These are phyloP conservation scores for Tirmania nivea DNA, from an alignment of 495 filamentous ascomycete genomes.

Conservation along the genomic window DNA sequence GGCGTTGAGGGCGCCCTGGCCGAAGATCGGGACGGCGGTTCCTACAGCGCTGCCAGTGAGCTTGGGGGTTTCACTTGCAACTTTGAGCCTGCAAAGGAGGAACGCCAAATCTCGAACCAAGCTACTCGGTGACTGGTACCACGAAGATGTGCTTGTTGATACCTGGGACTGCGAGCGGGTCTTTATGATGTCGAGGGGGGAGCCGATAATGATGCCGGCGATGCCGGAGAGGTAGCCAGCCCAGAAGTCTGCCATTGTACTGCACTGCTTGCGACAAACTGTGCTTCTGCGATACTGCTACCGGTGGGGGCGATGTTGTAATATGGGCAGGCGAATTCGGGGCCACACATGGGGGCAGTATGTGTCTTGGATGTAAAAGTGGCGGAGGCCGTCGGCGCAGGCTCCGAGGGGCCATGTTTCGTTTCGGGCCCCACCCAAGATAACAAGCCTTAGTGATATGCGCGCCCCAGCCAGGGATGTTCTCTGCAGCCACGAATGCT, in stretches of 20 bases:
- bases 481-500: too few relatives aligned
- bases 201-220: slow-evolving; percentile 63
- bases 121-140: neutral
- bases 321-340: too few relatives aligned
- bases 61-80: neutral
- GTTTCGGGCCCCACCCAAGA: too few relatives aligned
- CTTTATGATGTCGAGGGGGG: slow-evolving; percentile 72
- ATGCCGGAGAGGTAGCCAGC: slow-evolving; percentile 58
- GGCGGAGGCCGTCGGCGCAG: too few relatives aligned
- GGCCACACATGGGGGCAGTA: too few relatives aligned
- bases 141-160: slow-evolving; percentile 3
- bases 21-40: slow-evolving; percentile 57
- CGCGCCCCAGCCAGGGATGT: too few relatives aligned
- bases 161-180: slow-evolving; percentile 50
- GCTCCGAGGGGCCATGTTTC: too few relatives aligned
- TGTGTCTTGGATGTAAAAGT: too few relatives aligned
- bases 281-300: too few relatives aligned
- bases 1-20: slow-evolving; percentile 76
- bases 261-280: too few relatives aligned
- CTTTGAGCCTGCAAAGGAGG: neutral
- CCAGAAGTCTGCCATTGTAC: slow-evolving; percentile 12
- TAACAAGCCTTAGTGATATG: too few relatives aligned
- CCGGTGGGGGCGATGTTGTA: too few relatives aligned
- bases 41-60: slow-evolving; percentile 24
- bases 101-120: neutral